Evolutionary conservation across 257 asterid genomes (phyloP).

Genomic region (Solanum medicagineum): DNA sequence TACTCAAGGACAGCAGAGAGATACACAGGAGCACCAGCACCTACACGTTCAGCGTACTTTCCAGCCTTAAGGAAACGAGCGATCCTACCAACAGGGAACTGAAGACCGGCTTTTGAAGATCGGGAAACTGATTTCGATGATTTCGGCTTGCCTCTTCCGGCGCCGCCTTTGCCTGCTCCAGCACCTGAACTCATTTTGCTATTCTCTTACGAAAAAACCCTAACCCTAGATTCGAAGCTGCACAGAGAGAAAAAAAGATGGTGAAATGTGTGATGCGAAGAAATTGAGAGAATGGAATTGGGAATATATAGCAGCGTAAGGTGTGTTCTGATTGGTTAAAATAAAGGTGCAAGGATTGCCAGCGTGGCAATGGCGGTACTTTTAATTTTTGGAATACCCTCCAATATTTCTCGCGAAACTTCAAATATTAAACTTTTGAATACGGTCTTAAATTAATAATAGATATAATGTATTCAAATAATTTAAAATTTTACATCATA

Average conservation of each 20-base stretch:
- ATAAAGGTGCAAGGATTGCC: not conserved
- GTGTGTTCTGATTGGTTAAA: not conserved
- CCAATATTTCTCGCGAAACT: not conserved
- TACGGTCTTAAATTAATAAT: too few species aligned
- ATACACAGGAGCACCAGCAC: slow-evolving; percentile 9
- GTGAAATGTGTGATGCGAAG: not conserved
- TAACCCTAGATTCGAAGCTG: not conserved
- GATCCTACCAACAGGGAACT: slow-evolving; percentile 5
- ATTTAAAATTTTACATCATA: too few species aligned
- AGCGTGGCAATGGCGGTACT: not conserved
- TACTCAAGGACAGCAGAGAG: slow-evolving; percentile 7
- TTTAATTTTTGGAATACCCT: not conserved
- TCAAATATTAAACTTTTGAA: not conserved
- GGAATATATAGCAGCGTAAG: not conserved
- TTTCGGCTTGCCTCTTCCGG: slow-evolving; percentile 7
- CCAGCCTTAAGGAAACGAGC: slow-evolving; percentile 4
- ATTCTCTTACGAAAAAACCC: not conserved
- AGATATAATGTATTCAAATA: too few species aligned
- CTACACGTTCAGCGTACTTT: slow-evolving; percentile 5
- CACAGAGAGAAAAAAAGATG: not conserved
- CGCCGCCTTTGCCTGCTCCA: slow-evolving; percentile 3
- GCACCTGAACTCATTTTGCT: not conserved
- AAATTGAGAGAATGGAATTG: not conserved
- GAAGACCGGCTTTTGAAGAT: slow-evolving; percentile 8
- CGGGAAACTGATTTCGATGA: slow-evolving; percentile 4